Conservation (phyloP, 768 basidiomycete species). For the Xerocomellus chrysenteron region DNA sequence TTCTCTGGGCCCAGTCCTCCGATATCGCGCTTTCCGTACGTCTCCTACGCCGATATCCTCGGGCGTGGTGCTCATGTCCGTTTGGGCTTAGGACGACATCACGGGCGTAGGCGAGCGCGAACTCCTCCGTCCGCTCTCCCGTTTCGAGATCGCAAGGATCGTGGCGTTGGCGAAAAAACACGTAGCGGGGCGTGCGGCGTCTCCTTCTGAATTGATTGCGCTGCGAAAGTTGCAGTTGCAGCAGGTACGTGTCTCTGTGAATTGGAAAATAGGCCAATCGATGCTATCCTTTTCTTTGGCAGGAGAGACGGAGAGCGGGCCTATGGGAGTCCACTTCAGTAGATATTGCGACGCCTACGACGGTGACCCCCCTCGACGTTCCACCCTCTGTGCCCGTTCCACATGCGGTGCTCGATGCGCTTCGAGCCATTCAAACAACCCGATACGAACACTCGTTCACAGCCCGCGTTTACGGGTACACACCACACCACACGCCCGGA, state of each 20-base stretch:
- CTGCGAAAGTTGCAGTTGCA: constrained; percentile 48
- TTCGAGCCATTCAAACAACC: constrained; percentile 59
- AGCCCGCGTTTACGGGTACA: constrained; percentile 55
- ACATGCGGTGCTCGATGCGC: constrained; percentile 44
- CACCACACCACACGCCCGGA: constrained; percentile 24
- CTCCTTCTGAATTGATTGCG: constrained; percentile 34
- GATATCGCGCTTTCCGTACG: constrained; percentile 16
- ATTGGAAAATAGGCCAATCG: not conserved
- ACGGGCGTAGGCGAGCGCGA: constrained; percentile 18
- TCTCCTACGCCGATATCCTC: not conserved
- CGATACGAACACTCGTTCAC: constrained; percentile 66
- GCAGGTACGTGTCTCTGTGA: constrained; percentile 22
- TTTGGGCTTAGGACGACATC: constrained; percentile 10
- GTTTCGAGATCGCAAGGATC: constrained; percentile 40
- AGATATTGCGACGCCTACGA: constrained; percentile 2
- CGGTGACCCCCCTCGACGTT: constrained; percentile 29
- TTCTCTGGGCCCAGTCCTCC: constrained; percentile 20
- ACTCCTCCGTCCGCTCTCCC: constrained; percentile 41
- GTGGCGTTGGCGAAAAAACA: constrained; percentile 23
- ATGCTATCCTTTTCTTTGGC: too few species aligned
- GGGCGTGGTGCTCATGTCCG: not conserved
- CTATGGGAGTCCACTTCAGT: not conserved
- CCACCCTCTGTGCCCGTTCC: constrained; percentile 27
- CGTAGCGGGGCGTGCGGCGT: constrained; percentile 12
- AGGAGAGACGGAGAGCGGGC: constrained; percentile 24